Evolutionary conservation across 352 stramenopile species (phyloP).

Genomic region (Phytophthora sp.): DNA sequence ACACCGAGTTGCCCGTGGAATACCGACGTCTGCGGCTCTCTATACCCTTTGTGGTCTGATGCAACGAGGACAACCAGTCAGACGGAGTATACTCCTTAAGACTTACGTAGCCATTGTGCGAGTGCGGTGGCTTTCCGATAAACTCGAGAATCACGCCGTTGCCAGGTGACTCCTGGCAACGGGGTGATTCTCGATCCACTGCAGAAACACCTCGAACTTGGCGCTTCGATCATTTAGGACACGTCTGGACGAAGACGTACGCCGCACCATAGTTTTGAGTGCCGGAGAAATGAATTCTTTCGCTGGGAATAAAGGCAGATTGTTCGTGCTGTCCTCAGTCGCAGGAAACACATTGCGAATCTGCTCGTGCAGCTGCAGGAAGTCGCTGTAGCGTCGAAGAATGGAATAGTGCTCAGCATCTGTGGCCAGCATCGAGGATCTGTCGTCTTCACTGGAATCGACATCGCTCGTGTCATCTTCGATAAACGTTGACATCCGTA

Average conservation of each 20-base stretch:
- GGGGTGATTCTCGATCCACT: slow-evolving; percentile 59
- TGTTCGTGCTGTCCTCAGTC: slow-evolving; percentile 1
- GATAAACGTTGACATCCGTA: slow-evolving; percentile 22
- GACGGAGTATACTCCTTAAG: slow-evolving; percentile 69
- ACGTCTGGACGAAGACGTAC: slow-evolving; percentile 38
- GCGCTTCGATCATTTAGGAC: slow-evolving; percentile 55
- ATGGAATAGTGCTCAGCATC: slow-evolving; percentile 64
- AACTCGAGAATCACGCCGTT: slow-evolving; percentile 46
- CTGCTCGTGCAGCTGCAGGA: slow-evolving; percentile 55
- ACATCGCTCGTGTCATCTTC: slow-evolving; percentile 17
- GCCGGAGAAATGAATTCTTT: slow-evolving; percentile 60
- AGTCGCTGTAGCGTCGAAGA: slow-evolving; percentile 66
- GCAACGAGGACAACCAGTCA: slow-evolving; percentile 60
- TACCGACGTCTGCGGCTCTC: slow-evolving; percentile 36
- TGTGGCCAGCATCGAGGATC: slow-evolving; percentile 2
- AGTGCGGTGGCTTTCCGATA: slow-evolving; percentile 61
- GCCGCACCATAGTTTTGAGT: slow-evolving; percentile 49
- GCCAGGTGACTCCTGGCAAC: slow-evolving; percentile 28
- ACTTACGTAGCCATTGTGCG: slow-evolving; percentile 62
- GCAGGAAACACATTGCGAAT: slow-evolving; percentile 28
- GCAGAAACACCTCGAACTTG: slow-evolving; percentile 58
- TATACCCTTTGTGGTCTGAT: slow-evolving; percentile 43
- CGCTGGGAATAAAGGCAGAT: slow-evolving; percentile 49
- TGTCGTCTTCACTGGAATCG: slow-evolving; percentile 30
- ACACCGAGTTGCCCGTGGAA: slow-evolving; percentile 31